Evolutionary conservation across 257 asterid species (phyloP).

Genomic region (Salvia hispanica): DNA sequence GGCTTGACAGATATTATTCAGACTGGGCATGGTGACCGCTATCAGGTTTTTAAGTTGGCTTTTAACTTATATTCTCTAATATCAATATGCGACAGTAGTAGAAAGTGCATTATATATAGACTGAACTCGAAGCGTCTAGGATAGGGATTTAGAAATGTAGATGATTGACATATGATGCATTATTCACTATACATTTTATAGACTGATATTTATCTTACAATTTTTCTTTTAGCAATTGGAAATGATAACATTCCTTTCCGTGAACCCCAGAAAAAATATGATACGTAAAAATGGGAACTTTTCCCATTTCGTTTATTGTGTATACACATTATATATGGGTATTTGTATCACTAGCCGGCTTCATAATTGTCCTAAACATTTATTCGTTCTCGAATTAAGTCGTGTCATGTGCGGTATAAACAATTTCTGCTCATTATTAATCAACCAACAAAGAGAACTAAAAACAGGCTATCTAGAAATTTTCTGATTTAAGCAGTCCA

Average conservation of each 20-base stretch:
- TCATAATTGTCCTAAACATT: not conserved
- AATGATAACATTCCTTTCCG: not conserved
- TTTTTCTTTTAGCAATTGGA: not conserved
- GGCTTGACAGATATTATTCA: slow-evolving; percentile 70
- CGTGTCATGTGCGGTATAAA: not conserved
- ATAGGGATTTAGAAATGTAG: not conserved
- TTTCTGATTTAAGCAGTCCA: not conserved
- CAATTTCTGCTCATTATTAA: not conserved
- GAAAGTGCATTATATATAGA: not conserved
- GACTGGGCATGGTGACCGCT: slow-evolving; percentile 74
- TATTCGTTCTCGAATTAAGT: not conserved
- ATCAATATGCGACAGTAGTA: not conserved
- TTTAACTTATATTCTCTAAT: not conserved
- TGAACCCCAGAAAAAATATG: not conserved
- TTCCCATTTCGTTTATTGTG: not conserved
- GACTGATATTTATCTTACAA: not conserved
- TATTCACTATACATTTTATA: not conserved
- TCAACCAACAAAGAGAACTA: not conserved
- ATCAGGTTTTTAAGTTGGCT: slow-evolving; percentile 52
- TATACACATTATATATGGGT: not conserved
- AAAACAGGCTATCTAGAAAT: not conserved
- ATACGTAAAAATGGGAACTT: not conserved
- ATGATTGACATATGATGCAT: not conserved
- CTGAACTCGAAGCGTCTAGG: not conserved
- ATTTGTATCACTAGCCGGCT: not conserved